Evolutionary conservation across 1,284 basidiomycete species (phyloP).

Genomic region (Marasmius fiardii): DNA sequence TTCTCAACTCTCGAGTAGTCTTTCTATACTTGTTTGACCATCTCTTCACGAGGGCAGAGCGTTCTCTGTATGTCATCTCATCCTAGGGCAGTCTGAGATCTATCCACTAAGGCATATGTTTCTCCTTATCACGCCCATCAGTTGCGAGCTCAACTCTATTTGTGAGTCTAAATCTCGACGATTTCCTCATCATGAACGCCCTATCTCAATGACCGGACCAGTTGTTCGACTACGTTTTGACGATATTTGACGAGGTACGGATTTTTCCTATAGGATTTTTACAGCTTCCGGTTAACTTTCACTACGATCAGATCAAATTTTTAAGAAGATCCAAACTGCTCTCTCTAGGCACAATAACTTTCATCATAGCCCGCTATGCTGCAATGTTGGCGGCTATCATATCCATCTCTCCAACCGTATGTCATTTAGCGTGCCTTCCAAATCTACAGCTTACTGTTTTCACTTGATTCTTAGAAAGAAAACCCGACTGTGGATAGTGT

Average conservation of each 20-base stretch:
- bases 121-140: neutral
- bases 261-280: neutral
- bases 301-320: slow-evolving; percentile 12
- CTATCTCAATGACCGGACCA: neutral
- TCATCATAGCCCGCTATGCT: slow-evolving; percentile 17
- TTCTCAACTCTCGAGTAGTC: no score
- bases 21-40: neutral
- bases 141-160: neutral
- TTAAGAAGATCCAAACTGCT: slow-evolving; percentile 13
- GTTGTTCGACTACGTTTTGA: slow-evolving; percentile 19
- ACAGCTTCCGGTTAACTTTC: neutral
- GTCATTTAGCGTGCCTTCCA: neutral
- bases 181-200: neutral
- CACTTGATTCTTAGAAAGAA: neutral
- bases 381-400: slow-evolving; percentile 16
- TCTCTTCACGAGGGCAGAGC: neutral
- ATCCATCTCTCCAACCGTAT: slow-evolving; percentile 6
- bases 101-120: neutral
- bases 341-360: slow-evolving; percentile 12
- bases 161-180: neutral
- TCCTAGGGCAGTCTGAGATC: neutral
- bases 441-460: neutral
- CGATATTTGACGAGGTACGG: slow-evolving; percentile 16
- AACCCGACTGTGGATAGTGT: slow-evolving; percentile 5
- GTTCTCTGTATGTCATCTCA: neutral